phyloP scores from a whole-genome alignment of 495 filamentous ascomycete species.

The Hapsidospora chrysogenum region DNA sequence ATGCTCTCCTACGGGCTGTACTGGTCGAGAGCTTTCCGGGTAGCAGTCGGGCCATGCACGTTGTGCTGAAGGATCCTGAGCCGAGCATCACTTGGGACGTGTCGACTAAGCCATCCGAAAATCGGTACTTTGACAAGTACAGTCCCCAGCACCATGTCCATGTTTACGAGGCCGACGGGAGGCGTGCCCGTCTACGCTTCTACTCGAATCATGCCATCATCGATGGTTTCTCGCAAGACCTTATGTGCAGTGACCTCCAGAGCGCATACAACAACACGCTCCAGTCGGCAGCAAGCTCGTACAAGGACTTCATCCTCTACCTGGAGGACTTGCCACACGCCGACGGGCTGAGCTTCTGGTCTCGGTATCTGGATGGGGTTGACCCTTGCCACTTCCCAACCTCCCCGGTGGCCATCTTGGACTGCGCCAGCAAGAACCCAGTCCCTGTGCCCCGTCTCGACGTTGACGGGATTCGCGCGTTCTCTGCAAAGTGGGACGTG shows the following conservation, averaged over 20 bases:
- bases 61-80: slow-evolving; percentile 22
- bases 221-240: background rate
- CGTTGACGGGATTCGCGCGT: too few relatives aligned
- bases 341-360: slow-evolving; percentile 14
- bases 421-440: too few relatives aligned
- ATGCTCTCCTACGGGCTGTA: slow-evolving; percentile 20
- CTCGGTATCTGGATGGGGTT: slow-evolving; percentile 18
- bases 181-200: background rate
- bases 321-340: too few relatives aligned
- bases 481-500: too few relatives aligned
- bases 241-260: background rate
- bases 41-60: slow-evolving; percentile 21
- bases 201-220: background rate
- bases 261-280: too few relatives aligned
- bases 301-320: too few relatives aligned
- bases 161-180: background rate
- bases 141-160: background rate
- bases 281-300: too few relatives aligned
- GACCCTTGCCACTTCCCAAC: slow-evolving; percentile 20
- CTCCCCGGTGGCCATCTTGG: too few relatives aligned
- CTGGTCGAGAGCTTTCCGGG: slow-evolving; percentile 26
- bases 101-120: background rate
- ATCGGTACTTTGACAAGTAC: background rate
- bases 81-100: slow-evolving; percentile 22
- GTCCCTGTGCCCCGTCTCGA: too few relatives aligned